Percentiles rank a stretch among this genome's conserved stretches.
Conservation (phyloP, 1,284 basidiomycete genomes). For the Lignosus rhinocerotis region DNA sequence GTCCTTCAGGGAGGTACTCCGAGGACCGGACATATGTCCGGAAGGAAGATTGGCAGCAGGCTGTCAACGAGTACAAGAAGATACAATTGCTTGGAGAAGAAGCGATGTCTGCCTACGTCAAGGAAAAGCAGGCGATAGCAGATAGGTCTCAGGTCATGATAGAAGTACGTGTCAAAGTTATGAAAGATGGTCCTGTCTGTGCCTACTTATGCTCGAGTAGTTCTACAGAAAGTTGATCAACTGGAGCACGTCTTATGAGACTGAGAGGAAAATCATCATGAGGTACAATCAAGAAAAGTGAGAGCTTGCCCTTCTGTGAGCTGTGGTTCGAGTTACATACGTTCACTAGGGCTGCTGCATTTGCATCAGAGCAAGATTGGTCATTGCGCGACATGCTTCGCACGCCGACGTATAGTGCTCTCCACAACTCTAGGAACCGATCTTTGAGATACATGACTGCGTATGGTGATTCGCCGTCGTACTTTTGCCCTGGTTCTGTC, state of each 20-base stretch:
- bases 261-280: background rate
- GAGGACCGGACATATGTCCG: constrained; percentile 5
- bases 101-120: constrained; percentile 15
- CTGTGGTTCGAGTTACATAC: background rate
- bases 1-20: background rate
- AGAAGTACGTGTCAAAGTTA: constrained; percentile 13
- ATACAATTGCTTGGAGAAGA: constrained; percentile 8
- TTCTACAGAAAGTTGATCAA: constrained; percentile 4
- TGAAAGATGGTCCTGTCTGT: background rate
- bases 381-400: constrained; percentile 21
- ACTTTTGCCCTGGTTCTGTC: background rate
- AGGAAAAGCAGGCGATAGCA: constrained; percentile 19
- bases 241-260: constrained; percentile 11
- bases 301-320: background rate
- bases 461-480: constrained; percentile 13
- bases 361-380: constrained; percentile 19
- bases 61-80: constrained; percentile 29
- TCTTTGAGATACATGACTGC: constrained; percentile 14
- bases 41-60: constrained; percentile 21
- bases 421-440: constrained; percentile 23
- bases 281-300: constrained; percentile 13
- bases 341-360: constrained; percentile 10
- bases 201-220: background rate
- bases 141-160: constrained; percentile 12
- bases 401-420: constrained; percentile 16